These are phyloP conservation scores for Lepraria neglecta DNA, from an alignment of 495 filamentous ascomycete genomes.

Conservation along the genomic window DNA sequence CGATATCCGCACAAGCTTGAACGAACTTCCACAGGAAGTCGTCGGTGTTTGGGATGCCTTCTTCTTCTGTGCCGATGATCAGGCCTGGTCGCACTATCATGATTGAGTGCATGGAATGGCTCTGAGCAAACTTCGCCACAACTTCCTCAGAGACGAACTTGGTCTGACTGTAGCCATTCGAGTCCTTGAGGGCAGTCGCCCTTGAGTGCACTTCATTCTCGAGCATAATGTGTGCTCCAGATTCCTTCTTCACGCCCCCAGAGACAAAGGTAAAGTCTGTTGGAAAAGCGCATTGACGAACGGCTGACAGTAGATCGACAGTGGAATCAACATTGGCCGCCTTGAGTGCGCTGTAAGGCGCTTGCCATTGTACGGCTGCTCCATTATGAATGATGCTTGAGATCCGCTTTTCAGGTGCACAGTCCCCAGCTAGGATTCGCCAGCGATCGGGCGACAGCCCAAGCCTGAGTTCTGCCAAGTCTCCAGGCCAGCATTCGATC, in stretches of 20 bases:
- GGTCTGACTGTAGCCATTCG: constrained; percentile 33
- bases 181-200: constrained; percentile 9
- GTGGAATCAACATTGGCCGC: constrained; percentile 39
- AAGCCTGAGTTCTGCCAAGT: constrained; percentile 55
- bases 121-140: constrained; percentile 6
- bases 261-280: constrained; percentile 30
- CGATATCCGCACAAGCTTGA: constrained; percentile 11
- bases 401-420: constrained; percentile 43
- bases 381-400: constrained; percentile 74
- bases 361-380: constrained; percentile 46
- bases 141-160: constrained; percentile 33
- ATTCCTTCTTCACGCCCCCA: constrained; percentile 26
- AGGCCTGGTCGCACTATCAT: constrained; percentile 25
- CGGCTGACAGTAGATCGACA: constrained; percentile 32
- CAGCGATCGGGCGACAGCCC: constrained; percentile 41
- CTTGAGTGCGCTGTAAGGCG: constrained; percentile 34
- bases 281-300: constrained; percentile 13
- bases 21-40: constrained; percentile 31
- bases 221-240: constrained; percentile 2
- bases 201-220: constrained; percentile 7
- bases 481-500: constrained; percentile 44
- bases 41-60: constrained; percentile 28
- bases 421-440: constrained; percentile 42
- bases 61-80: constrained; percentile 23
- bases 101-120: background rate